These are phyloP conservation scores for Trichothecium roseum DNA, from an alignment of 2,329 filamentous ascomycete genomes.

Conservation along the genomic window DNA sequence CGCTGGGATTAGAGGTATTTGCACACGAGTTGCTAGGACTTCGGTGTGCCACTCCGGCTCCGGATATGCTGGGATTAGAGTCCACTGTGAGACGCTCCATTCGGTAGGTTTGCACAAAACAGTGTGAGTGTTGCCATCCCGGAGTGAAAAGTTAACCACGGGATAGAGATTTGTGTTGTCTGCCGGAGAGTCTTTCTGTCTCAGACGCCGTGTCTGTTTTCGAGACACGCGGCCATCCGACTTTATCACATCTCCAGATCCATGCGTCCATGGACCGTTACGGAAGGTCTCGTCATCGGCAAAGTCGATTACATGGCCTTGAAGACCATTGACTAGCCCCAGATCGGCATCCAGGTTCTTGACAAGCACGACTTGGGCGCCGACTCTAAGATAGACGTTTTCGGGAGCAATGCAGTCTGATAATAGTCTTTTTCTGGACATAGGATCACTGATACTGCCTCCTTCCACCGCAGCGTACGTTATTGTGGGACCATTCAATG, in stretches of 20 bases:
- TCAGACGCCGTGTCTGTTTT: not conserved
- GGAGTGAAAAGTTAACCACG: too few species aligned
- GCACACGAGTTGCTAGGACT: constrained; percentile 44
- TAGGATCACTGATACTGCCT: constrained; percentile 1
- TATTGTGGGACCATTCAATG: constrained; percentile 2
- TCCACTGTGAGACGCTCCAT: constrained; percentile 24
- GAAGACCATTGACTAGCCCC: constrained; percentile 14
- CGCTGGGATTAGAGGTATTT: constrained; percentile 47
- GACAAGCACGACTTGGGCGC: constrained; percentile 13
- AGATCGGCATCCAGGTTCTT: constrained; percentile 9
- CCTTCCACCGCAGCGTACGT: constrained; percentile 7
- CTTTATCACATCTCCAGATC: constrained; percentile 6
- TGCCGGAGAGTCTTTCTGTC: too few species aligned
- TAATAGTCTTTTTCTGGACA: constrained; percentile 1
- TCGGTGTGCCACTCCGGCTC: constrained; percentile 31
- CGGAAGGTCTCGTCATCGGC: not conserved
- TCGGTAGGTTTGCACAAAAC: constrained; percentile 41
- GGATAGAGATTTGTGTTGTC: too few species aligned
- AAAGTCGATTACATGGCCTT: constrained; percentile 13
- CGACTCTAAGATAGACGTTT: constrained; percentile 7
- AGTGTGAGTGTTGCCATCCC: constrained; percentile 7
- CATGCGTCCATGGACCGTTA: not conserved
- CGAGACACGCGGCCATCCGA: constrained; percentile 1
- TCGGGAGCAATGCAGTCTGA: constrained; percentile 3
- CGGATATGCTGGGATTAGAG: constrained; percentile 41